Evolutionary conservation across 306 rosid genomes (phyloP), one percentile per base, ranked within the genome.

Genomic region (Elaeagnus macrophylla): DNA sequence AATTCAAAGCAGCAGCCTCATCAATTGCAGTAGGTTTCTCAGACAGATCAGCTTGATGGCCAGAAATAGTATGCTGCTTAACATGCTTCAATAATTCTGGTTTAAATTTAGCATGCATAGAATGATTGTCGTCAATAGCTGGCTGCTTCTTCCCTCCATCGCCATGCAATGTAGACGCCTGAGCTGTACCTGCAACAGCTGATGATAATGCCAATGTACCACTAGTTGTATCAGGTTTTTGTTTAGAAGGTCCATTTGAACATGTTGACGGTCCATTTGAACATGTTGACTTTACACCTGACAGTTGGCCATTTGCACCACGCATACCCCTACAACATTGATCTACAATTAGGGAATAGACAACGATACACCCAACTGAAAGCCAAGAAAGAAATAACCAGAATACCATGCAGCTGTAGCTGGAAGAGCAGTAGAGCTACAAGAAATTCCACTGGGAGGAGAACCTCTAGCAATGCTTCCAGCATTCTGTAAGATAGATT

Each of bases 361-460:
- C 13, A 62, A 59, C 48, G 50, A 55, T 51, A 20, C 59, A 64
- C 55, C 17, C 37, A 53, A 17, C 38, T 38, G 13, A 64, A 54
- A n/a, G 32, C 57, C 53, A 47, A 61, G 39, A 61, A 61, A 58
- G 20, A 53, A 57, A 69, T 42, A 50, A 60, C 14, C 17, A 52
- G 61, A 25, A 62, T 81, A 86, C 95, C 97, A 81, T 64, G 95
- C 79, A 54, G 82, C 74, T 38, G 85, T 81, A 39, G 90, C 71
- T 51, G 94, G 81, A 39, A 93, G 94, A 47, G 68, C 68, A 15
- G 76, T 14, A 56, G 81, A 75, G 54, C 77, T 81, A 53, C 74
- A 82, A 56, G 83, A 60, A 64, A 67, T 75, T 69, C 80, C 94
- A 70, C 76, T 76, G 48, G 97, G 83, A 72, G 90, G 88, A 62